phyloP scores from a whole-genome alignment of 2,329 filamentous ascomycete genomes.

The Pezicula rhizophila region DNA sequence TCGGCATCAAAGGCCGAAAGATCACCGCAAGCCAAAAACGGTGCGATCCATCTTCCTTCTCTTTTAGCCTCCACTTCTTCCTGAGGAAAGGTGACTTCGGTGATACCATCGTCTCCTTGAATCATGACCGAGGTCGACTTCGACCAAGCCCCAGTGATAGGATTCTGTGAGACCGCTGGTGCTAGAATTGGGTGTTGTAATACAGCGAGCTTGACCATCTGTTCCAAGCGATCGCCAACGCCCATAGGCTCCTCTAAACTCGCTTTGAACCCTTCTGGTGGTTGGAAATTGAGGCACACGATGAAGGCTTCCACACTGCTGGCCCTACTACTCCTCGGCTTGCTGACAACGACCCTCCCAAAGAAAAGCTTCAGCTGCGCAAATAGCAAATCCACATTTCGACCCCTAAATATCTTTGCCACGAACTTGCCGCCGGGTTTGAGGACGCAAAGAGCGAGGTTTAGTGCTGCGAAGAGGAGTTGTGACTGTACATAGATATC shows the following conservation, averaged over 20 bases:
- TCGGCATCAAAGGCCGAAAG: slow-evolving; percentile 92
- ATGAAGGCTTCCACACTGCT: slow-evolving; percentile 97
- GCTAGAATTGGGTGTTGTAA: slow-evolving; percentile 36
- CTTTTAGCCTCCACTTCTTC: slow-evolving; percentile 33
- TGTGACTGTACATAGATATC: slow-evolving; percentile 98
- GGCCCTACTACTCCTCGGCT: slow-evolving; percentile 88
- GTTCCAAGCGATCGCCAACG: slow-evolving; percentile 48
- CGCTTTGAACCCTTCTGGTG: slow-evolving; percentile 68
- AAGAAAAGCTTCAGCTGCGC: slow-evolving; percentile 93
- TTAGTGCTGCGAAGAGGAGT: slow-evolving; percentile 87
- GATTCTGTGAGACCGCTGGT: slow-evolving; percentile 40
- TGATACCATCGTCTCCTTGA: slow-evolving; percentile 16
- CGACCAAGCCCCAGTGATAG: slow-evolving; percentile 37
- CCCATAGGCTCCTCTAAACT: slow-evolving; percentile 72
- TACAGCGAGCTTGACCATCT: slow-evolving; percentile 41
- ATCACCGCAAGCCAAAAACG: slow-evolving; percentile 96
- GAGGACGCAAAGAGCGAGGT: slow-evolving; percentile 86
- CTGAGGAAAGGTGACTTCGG: slow-evolving; percentile 21
- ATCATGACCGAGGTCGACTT: slow-evolving; percentile 1
- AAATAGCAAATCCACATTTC: slow-evolving; percentile 93
- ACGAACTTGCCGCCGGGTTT: slow-evolving; percentile 93
- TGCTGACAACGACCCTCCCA: slow-evolving; percentile 79
- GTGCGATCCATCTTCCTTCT: slow-evolving; percentile 73
- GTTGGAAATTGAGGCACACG: slow-evolving; percentile 84
- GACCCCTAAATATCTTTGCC: slow-evolving; percentile 92